Conservation (phyloP, 2,329 filamentous ascomycete genomes). For the Pyrenophora tritici-repentis region DNA sequence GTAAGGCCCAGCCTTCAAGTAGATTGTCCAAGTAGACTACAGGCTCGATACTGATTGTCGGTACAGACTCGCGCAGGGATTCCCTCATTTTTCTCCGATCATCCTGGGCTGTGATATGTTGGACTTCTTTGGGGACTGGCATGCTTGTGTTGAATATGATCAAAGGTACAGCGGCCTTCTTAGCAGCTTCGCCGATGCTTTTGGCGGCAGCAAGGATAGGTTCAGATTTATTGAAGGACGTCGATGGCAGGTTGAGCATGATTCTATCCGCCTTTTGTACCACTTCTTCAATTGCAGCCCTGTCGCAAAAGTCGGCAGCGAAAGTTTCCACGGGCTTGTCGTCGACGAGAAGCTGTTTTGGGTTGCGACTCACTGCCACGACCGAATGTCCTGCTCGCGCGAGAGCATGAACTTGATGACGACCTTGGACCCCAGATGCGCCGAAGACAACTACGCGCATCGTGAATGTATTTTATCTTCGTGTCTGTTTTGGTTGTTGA, state of each 20-base stretch:
- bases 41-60: conserved; percentile 43
- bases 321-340: conserved; percentile 21
- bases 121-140: conserved; percentile 27
- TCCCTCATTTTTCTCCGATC: conserved; percentile 39
- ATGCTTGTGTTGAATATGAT: conserved; percentile 41
- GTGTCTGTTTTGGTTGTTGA: too few relatives aligned
- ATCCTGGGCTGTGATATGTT: conserved; percentile 38
- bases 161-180: conserved; percentile 18
- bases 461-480: background rate
- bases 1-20: conserved; percentile 48
- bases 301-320: conserved; percentile 31
- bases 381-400: conserved; percentile 30
- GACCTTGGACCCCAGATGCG: conserved; percentile 38
- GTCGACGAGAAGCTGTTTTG: conserved; percentile 21
- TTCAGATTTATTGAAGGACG: conserved; percentile 33
- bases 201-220: conserved; percentile 32
- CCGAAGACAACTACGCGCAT: conserved; percentile 40
- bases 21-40: conserved; percentile 50
- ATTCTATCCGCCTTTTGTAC: conserved; percentile 26
- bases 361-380: conserved; percentile 34
- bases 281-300: conserved; percentile 16
- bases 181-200: conserved; percentile 26
- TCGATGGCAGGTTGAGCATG: conserved; percentile 37
- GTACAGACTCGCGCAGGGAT: conserved; percentile 41
- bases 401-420: conserved; percentile 35